phyloP scores from a whole-genome alignment of 768 basidiomycete species.

The Xerocomellus amylosporus region DNA sequence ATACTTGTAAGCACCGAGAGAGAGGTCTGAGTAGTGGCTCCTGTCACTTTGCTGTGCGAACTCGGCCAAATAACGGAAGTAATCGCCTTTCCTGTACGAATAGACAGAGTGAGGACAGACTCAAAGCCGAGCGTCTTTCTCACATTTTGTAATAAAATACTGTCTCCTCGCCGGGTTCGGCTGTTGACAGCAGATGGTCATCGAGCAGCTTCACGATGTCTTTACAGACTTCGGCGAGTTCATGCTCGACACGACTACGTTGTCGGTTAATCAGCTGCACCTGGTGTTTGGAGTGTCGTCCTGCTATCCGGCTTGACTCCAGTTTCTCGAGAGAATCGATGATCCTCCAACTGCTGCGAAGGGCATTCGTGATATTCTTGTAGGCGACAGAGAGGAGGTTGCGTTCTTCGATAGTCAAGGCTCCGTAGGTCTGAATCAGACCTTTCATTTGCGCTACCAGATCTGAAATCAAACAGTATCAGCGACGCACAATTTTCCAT shows the following conservation, averaged over 20 bases:
- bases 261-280: conserved; percentile 67
- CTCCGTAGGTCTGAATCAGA: conserved; percentile 63
- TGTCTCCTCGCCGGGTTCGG: conserved; percentile 73
- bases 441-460: conserved; percentile 77
- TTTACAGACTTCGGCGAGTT: conserved; percentile 74
- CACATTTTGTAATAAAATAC: conserved; percentile 92
- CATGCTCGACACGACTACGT: conserved; percentile 71
- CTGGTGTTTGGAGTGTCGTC: conserved; percentile 39
- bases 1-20: conserved; percentile 80
- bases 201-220: conserved; percentile 75
- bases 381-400: conserved; percentile 87
- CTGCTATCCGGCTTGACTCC: conserved; percentile 34
- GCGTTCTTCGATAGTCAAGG: conserved; percentile 80
- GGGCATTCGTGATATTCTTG: conserved; percentile 83
- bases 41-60: conserved; percentile 72
- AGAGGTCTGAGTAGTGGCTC: conserved; percentile 65
- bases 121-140: conserved; percentile 21
- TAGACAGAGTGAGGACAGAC: conserved; percentile 8
- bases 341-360: conserved; percentile 83
- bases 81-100: conserved; percentile 72
- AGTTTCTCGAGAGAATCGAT: conserved; percentile 75
- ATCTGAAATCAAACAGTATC: conserved; percentile 43
- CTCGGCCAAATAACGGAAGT: conserved; percentile 88
- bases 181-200: conserved; percentile 53
- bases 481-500: not conserved